Percentiles rank a stretch among this genome's conserved stretches.
phyloP scores from a whole-genome alignment of 2,329 filamentous ascomycete species.

The Aspergillus alliaceus region DNA sequence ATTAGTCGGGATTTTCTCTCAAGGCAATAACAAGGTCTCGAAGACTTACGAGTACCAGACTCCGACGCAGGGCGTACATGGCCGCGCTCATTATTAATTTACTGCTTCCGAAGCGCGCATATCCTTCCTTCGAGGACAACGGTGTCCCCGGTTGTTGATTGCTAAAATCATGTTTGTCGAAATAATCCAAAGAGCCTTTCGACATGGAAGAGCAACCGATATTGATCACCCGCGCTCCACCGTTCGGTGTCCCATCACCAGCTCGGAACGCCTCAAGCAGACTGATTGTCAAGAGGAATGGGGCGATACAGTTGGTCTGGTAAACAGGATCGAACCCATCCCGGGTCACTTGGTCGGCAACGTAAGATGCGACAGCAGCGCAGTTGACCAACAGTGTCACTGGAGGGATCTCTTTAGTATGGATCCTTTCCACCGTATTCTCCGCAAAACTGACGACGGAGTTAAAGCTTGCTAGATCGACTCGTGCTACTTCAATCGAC shows the following conservation, averaged over 20 bases:
- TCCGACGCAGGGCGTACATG: slow-evolving; percentile 39
- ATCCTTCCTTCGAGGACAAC: slow-evolving; percentile 31
- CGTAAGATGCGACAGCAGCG: slow-evolving; percentile 34
- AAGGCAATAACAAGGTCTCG: not conserved
- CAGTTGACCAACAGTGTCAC: slow-evolving; percentile 34
- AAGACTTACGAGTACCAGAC: slow-evolving; percentile 32
- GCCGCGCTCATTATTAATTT: slow-evolving; percentile 35
- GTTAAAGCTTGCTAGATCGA: slow-evolving; percentile 33
- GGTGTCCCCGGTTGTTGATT: slow-evolving; percentile 22
- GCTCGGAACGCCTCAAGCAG: slow-evolving; percentile 38
- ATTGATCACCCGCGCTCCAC: slow-evolving; percentile 36
- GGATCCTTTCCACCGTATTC: slow-evolving; percentile 34
- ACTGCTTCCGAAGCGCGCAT: slow-evolving; percentile 34
- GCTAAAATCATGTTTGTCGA: slow-evolving; percentile 24
- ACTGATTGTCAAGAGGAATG: slow-evolving; percentile 36
- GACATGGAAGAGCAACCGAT: slow-evolving; percentile 35
- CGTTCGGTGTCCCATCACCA: slow-evolving; percentile 30
- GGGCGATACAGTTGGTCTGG: slow-evolving; percentile 38
- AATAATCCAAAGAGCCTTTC: slow-evolving; percentile 33
- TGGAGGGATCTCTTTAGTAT: slow-evolving; percentile 35
- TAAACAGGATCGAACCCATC: slow-evolving; percentile 39
- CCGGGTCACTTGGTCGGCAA: slow-evolving; percentile 29
- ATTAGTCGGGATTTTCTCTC: slow-evolving; percentile 5
- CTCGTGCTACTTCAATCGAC: slow-evolving; percentile 32
- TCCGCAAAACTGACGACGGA: slow-evolving; percentile 32